Evolutionary conservation across 208 protist species (phyloP), one percentile per base, ranked within the genome.

Genomic region (Leishmania arabica): DNA sequence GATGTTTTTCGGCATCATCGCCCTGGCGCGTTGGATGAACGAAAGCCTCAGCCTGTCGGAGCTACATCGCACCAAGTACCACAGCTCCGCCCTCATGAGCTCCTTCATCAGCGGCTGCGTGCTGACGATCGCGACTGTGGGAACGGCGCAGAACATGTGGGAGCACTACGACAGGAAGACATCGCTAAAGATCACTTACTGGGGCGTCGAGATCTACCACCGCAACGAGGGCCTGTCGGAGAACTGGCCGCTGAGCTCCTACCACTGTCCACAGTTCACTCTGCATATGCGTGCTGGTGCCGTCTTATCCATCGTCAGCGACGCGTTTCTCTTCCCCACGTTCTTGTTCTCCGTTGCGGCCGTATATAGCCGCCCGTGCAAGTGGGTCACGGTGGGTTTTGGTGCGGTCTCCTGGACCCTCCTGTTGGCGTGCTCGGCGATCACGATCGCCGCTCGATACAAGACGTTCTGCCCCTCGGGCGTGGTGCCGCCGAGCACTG

Each of bases 261-360:
- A 90, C 85, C 70, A 85, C 72, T 92, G 89, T 81, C 47, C 71
- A 17, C 47, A 51, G 47, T 56, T 90, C 66, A 90, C 74, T 60
- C 75, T 42, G 15, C 78, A 84, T 77, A 85, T 88, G 76, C 71
- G 69, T 45, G 84, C 69, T 34, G 84, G 77, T 40, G 78, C 75
- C 56, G 87, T 87, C 72, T 90, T 92, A 74, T 56, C 78, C 84
- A 92, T 92, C 69, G 85, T 92, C 80, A 79, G 81, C 66, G 78
- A 80, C 73, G 77, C 68, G 62, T 81, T 92, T 66, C 68, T 92
- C 65, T 88, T 86, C 68, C 6, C 87, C 68, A 79, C 83, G 19
- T 54, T 90, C 31, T 69, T 90, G 51, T 60, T 74, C 69, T 72
- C 77, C 40, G 45, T 89, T 65, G 86, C 62, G n/a, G 84, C 89